Conservation (phyloP, 2,329 filamentous ascomycete genomes). For the Penicillium sp. region DNA sequence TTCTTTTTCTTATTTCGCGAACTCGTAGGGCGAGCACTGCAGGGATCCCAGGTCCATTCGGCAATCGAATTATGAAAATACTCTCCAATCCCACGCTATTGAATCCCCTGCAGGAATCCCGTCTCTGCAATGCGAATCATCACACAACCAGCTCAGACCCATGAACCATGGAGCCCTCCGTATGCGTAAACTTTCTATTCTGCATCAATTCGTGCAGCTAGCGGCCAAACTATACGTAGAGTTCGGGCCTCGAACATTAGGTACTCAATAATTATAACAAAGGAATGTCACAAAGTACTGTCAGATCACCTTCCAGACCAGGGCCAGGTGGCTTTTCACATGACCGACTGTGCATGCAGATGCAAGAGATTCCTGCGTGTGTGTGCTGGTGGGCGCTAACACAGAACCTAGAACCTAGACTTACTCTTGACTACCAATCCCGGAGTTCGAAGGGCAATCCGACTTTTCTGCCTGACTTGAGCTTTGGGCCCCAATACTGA, state of each 20-base stretch:
- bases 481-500: constrained; percentile 5
- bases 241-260: not conserved
- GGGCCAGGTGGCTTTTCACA: constrained; percentile 21
- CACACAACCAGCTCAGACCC: not conserved
- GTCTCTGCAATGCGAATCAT: constrained; percentile 7
- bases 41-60: not conserved
- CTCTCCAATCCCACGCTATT: not conserved
- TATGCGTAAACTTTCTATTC: not conserved
- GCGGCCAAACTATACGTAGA: not conserved
- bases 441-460: not conserved
- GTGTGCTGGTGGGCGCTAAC: constrained; percentile 13
- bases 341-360: constrained; percentile 31
- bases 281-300: not conserved
- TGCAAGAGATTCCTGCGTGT: constrained; percentile 24
- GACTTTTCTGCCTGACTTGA: constrained; percentile 9
- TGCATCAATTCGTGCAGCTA: constrained; percentile 1
- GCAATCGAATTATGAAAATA: not conserved
- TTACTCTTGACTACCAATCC: constrained; percentile 5
- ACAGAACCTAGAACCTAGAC: not conserved
- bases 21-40: constrained; percentile 5
- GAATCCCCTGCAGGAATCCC: constrained; percentile 1
- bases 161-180: not conserved
- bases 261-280: not conserved
- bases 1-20: not conserved
- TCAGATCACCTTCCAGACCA: constrained; percentile 2